Percentiles rank a stretch among this genome's conserved stretches.
Evolutionary conservation across 106 monocot species (phyloP).

Genomic region (Apostasia shenzhenica): DNA sequence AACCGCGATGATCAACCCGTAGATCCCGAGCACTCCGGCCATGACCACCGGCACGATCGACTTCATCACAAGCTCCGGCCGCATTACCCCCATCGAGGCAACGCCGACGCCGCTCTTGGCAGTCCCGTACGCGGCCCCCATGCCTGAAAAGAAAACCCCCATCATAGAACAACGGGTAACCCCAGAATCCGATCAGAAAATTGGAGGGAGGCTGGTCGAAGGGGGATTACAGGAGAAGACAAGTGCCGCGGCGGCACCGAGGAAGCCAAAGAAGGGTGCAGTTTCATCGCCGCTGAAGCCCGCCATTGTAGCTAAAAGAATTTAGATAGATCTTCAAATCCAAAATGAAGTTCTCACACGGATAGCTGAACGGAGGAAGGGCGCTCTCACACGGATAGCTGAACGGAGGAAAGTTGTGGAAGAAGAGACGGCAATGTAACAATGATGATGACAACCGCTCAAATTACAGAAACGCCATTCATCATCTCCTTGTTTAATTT

Average conservation of each 20-base stretch:
- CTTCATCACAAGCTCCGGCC: constrained; percentile 63
- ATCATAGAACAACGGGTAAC: background rate
- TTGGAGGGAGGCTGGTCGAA: background rate
- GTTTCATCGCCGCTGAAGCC: constrained; percentile 67
- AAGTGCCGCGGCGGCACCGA: constrained; percentile 64
- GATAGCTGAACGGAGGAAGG: no score
- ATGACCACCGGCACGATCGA: constrained; percentile 31
- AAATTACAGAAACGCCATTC: no score
- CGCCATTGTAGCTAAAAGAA: background rate
- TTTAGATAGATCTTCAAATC: no score
- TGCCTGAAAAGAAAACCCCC: constrained; percentile 14
- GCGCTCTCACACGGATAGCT: no score
- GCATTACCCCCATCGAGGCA: constrained; percentile 63
- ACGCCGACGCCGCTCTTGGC: constrained; percentile 54
- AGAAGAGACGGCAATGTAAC: no score
- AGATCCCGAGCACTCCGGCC: constrained; percentile 54
- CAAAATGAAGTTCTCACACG: no score
- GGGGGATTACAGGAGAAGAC: constrained; percentile 55
- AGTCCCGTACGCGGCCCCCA: constrained; percentile 33
- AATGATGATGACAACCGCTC: no score
- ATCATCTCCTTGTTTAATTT: no score
- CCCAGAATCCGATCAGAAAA: background rate
- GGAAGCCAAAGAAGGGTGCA: constrained; percentile 72
- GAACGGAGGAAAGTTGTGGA: no score
- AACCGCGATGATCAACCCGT: constrained; percentile 37